Percentiles rank a stretch among this genome's conserved stretches.
phyloP scores from a whole-genome alignment of 352 stramenopile species.

The Peronospora tabacina region DNA sequence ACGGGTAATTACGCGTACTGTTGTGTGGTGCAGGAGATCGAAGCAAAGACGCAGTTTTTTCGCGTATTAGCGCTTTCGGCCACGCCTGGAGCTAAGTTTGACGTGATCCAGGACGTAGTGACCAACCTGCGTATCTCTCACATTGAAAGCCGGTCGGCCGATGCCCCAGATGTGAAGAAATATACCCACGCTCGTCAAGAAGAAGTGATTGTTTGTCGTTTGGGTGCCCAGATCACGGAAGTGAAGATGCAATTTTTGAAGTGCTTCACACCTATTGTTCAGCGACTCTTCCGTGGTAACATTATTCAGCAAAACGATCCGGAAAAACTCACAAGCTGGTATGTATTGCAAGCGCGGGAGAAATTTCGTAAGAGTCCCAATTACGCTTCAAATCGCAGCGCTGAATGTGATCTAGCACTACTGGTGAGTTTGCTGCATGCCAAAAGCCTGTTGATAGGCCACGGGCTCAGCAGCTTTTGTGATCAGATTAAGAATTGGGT shows the following conservation, averaged over 20 bases:
- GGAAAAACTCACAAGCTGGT: slow-evolving; percentile 69
- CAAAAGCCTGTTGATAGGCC: slow-evolving; percentile 65
- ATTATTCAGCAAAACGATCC: slow-evolving; percentile 66
- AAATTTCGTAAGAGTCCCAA: slow-evolving; percentile 56
- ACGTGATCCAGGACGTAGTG: slow-evolving; percentile 94
- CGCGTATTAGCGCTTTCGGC: slow-evolving; percentile 93
- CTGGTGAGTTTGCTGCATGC: slow-evolving; percentile 69
- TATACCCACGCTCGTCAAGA: slow-evolving; percentile 80
- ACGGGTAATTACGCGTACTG: slow-evolving; percentile 96
- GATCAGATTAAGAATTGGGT: slow-evolving; percentile 57
- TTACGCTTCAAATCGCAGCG: slow-evolving; percentile 57
- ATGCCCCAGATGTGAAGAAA: slow-evolving; percentile 91
- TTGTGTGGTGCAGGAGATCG: slow-evolving; percentile 79
- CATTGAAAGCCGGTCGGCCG: slow-evolving; percentile 92
- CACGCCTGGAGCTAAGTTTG: slow-evolving; percentile 94
- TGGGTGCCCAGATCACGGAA: slow-evolving; percentile 51
- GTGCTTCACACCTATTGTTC: slow-evolving; percentile 53
- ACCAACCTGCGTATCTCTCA: slow-evolving; percentile 90
- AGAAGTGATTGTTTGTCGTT: slow-evolving; percentile 72
- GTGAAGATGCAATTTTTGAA: slow-evolving; percentile 58
- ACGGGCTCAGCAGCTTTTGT: slow-evolving; percentile 69
- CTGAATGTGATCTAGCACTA: slow-evolving; percentile 70
- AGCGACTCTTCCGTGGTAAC: slow-evolving; percentile 43
- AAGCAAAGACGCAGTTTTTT: slow-evolving; percentile 69
- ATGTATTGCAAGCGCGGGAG: slow-evolving; percentile 72